These are phyloP conservation scores for Bothriochloa decipiens DNA, from an alignment of 176 grass and related monocot species.

Conservation along the genomic window DNA sequence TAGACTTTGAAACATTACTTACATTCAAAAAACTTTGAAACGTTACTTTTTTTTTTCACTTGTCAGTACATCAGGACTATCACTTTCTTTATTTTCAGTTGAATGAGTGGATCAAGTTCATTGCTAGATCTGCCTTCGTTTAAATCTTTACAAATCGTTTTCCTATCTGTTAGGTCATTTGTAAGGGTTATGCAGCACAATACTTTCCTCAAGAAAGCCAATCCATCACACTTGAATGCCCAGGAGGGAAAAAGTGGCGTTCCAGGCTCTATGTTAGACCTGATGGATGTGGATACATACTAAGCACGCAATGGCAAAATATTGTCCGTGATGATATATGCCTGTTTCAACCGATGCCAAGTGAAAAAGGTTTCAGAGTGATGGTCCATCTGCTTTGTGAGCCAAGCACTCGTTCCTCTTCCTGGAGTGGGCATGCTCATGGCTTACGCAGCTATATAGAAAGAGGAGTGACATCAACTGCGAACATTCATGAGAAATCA, in stretches of 20 bases:
- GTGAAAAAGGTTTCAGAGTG: background rate
- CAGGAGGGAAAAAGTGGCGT: background rate
- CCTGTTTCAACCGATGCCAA: background rate
- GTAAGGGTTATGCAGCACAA: background rate
- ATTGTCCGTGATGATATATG: background rate
- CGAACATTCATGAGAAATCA: background rate
- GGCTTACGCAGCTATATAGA: background rate
- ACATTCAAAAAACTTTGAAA: too few relatives aligned
- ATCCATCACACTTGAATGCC: background rate
- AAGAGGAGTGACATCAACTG: background rate
- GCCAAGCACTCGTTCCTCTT: too few relatives aligned
- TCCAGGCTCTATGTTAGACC: background rate
- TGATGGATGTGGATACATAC: background rate
- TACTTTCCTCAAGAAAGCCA: background rate
- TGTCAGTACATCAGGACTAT: too few relatives aligned
- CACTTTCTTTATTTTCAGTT: background rate
- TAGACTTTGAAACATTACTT: background rate
- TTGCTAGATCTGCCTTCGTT: too few relatives aligned
- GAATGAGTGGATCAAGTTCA: too few relatives aligned
- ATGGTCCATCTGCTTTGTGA: background rate
- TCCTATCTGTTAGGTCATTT: too few relatives aligned
- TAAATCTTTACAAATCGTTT: too few relatives aligned
- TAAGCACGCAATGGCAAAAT: background rate
- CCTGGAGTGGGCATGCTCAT: background rate
- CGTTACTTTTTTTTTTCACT: background rate